Base-by-base conservation (phyloP, 495 filamentous ascomycete species). In the Aspergillus mulundensis region DNA sequence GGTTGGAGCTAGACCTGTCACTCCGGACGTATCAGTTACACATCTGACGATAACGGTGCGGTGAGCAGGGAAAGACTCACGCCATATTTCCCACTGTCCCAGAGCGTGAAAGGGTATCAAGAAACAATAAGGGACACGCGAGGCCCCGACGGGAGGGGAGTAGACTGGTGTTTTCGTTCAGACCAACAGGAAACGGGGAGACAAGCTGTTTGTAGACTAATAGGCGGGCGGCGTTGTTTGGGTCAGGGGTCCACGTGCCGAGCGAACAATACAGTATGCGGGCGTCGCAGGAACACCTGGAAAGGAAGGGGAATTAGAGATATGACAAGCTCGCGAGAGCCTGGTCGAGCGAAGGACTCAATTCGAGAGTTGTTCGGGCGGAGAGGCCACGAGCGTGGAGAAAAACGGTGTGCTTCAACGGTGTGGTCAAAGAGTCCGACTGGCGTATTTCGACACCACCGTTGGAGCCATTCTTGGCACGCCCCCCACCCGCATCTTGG, bases 1-100 rank as follows among this genome's bases (percentile, higher is more conserved):
- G 78, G 62, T 75, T 71, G 55, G 78, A 66, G 61, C 66, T 63
- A 66, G 61, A 70, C 66, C 71, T 75, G 60, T 64, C 52, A 61
- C 55, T 44, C 39, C 34, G 45, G 59, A 59, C 59, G 24, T 52
- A 60, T 68, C 57, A 66, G 61, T 62, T 36, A n/a, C 25, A 28
- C 39, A 44, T 34, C 19, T 40, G 34, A 25, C 40, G 40, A 45
- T 28, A 25, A 8, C 32, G 50, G 47, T 56, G 48, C 52, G 59
- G 46, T 38, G 39, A 50, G 34, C 5, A 3, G 19, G 21, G 52
- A 25, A 52, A 44, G 36, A 76, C 79, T 75, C 59, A 81, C 79
- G 78, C 74, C 78, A 80, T 80, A 45, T 42, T 54, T 75, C 61
- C 66, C 56, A 43, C 39, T 61, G 58, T 52, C 53, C 58, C 58